A percentile compares a stretch with the other conserved stretches of the same genome.
Conservation (phyloP, 1,284 basidiomycete species). For the Rhodotorula sp. region DNA sequence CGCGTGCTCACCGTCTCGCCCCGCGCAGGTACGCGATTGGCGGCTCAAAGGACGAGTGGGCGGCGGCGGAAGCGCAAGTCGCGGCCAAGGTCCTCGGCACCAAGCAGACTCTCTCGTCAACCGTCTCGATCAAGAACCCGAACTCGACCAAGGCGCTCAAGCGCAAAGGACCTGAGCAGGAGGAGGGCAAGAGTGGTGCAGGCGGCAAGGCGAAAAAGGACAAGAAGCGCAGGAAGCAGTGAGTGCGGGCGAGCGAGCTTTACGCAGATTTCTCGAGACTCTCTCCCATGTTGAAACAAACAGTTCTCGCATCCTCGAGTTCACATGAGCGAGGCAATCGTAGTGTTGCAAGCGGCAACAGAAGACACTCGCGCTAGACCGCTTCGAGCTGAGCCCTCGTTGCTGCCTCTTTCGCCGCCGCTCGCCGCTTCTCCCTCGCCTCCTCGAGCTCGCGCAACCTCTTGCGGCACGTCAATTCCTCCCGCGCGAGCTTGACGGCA, state of each 20-base stretch:
- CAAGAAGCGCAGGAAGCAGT: conserved; percentile 40
- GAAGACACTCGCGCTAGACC: too few relatives aligned
- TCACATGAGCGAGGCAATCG: too few relatives aligned
- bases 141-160: conserved; percentile 57
- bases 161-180: conserved; percentile 59
- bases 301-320: too few relatives aligned
- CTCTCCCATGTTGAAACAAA: background rate
- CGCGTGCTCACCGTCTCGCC: background rate
- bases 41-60: conserved; percentile 60
- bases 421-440: background rate
- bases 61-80: conserved; percentile 69
- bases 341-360: too few relatives aligned
- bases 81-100: conserved; percentile 50
- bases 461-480: too few relatives aligned
- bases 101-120: conserved; percentile 59
- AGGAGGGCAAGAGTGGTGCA: conserved; percentile 45
- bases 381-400: too few relatives aligned
- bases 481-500: background rate
- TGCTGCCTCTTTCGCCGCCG: background rate
- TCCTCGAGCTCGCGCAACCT: too few relatives aligned
- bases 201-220: conserved; percentile 37
- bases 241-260: background rate
- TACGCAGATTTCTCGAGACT: background rate
- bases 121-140: conserved; percentile 72
- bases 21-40: conserved; percentile 68